Evolutionary conservation across 768 basidiomycete genomes (phyloP), one percentile per base, ranked within the genome.

Genomic region (Russula earlei): DNA sequence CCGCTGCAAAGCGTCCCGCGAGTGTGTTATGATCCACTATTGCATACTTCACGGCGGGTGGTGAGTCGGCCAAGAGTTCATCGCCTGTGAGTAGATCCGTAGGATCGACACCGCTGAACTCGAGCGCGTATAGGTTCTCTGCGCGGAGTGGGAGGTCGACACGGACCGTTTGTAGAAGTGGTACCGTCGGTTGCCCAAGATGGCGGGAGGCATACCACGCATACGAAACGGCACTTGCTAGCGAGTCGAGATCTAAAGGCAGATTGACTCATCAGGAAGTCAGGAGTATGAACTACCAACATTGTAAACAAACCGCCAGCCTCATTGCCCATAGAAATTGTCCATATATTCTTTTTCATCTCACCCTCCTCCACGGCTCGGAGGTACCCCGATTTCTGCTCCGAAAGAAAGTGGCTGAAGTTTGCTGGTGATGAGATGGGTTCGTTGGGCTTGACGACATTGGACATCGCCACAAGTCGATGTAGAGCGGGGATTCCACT

Each of bases 1-100:
- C 43, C 9, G 2, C 41, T 19, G 55, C 49, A 66, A 80, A 85
- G 36, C 64, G 63, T 1, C 71, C 63, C 25, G 68, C 70, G 20
- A 96, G 76, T 7, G 74, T 74, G 65, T 98, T 99, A 69, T 97
- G 94, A 68, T 99, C 96, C 42, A 97, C 91, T 17, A 99, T 76
- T 0, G 82, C 87, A 64, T 90, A 90, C 6, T 70, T 74, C 15
- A 75, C 74, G 68, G 43, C 67, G 52, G n/a, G 74, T 63, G 8
- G 17, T 1, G 27, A 9, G 20, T 44, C 67, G 44, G 36, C 61
- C 0, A 78, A 71, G n/a, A 92, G 54, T 62, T 94, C 89, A 54
- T 80, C 79, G 19, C 84, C 67, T 55, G 82, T 84, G 27, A 94
- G 74, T 2, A 95, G 73, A 54, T 83, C 74, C 10, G 75, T 71